Base-by-base conservation (phyloP, 495 filamentous ascomycete genomes). In the Neurospora tetraspora region DNA sequence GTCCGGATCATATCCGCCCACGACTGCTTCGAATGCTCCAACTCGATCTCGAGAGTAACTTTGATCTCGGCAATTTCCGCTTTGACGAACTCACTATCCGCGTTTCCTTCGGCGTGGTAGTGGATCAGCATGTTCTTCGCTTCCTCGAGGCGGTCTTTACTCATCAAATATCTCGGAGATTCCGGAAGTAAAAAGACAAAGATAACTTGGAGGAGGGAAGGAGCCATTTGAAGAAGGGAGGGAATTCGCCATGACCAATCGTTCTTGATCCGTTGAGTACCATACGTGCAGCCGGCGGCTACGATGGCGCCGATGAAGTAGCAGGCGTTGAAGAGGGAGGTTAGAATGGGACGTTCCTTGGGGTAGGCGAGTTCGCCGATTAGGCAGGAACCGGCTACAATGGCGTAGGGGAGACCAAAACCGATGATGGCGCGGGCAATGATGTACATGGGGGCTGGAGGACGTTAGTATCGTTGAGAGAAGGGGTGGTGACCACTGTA, bases 221-320 rank as follows among this genome's bases (percentile, higher is more conserved):
- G 87, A 3, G 82, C 82, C 74, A 84, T 82, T 73, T 89, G 88
- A 2, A 90, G 78, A 4, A 89, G 77, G 0, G 86, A 89, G 1
- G 89, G 90, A 36, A 91, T 88, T 47, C 88, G 81, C 90, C 89
- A 92, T 5, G 88, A 85, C 89, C 89, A 91, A 70, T 88, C 82
- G 71, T 80, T 84, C 0, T 81, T 38, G 71, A 91, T 88, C 7
- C 75, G 75, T 71, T 88, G 85, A 1, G 89, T 91, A 9, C 89
- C 89, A 70, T 87, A 85, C 0, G 85, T 87, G 7, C 87, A 82
- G 11, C 85, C 84, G 0, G 88, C 88, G 18, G 89, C 89, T 18
- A 88, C 82, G 69, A 91, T 88, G 69, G 86, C 84, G 7, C 90
- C 89, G 73, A 90, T 81, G 76, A 88, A 92, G 78, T 88, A 91